phyloP scores from a whole-genome alignment of 75 land plant species.

The Isoetes taiwanensis region DNA sequence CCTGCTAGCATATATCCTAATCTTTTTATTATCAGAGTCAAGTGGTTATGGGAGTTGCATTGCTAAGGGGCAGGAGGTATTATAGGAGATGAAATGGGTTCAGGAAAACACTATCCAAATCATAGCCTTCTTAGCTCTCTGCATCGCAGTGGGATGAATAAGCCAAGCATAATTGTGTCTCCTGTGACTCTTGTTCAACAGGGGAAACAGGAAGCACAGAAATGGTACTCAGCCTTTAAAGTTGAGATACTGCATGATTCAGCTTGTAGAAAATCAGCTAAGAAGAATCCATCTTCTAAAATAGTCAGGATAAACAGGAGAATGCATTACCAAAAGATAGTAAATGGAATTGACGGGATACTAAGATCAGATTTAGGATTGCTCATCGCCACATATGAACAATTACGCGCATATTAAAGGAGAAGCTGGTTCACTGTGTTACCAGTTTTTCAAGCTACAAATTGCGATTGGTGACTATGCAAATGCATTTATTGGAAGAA shows the following conservation, averaged over 20 bases:
- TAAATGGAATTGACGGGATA: too few relatives aligned
- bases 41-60: conserved; percentile 3
- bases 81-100: conserved; percentile 4
- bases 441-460: too few relatives aligned
- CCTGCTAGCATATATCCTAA: background rate
- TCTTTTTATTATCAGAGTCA: background rate
- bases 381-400: too few relatives aligned
- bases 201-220: background rate
- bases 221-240: background rate
- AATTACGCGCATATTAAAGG: too few relatives aligned
- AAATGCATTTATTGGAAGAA: too few relatives aligned
- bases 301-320: too few relatives aligned
- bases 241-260: background rate
- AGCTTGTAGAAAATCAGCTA: too few relatives aligned
- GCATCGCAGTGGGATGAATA: background rate
- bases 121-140: background rate
- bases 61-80: background rate
- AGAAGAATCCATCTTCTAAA: too few relatives aligned
- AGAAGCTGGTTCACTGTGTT: too few relatives aligned
- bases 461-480: too few relatives aligned
- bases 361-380: too few relatives aligned
- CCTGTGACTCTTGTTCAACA: background rate
- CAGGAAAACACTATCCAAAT: background rate
- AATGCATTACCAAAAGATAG: too few relatives aligned
- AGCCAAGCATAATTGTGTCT: conserved; percentile 1